Evolutionary conservation across 2,329 filamentous ascomycete genomes (phyloP), one percentile per base, ranked within the genome.

Genomic region (Cercospora canescens): DNA sequence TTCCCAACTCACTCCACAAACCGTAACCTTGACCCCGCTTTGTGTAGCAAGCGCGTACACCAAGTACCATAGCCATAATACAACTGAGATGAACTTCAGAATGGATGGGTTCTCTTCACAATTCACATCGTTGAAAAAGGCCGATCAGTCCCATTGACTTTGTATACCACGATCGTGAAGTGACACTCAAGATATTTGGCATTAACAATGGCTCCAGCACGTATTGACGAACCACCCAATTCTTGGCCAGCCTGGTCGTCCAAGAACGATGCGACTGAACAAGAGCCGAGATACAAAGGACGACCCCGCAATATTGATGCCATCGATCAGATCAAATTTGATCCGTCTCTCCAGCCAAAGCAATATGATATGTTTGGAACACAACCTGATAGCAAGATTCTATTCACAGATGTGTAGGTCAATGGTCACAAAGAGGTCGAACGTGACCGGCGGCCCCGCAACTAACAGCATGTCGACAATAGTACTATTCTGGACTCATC

Each of bases 401-500:
- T 81, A 12, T 78, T 81, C 35, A 68, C 73, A 3, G 77, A 81
- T 68, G 79, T 81, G 16, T 54, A 54, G 28, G 48, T 1, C 0
- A n/a, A n/a, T n/a, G n/a, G n/a, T n/a, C n/a, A n/a, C n/a, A n/a
- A n/a, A n/a, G n/a, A n/a, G n/a, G n/a, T n/a, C n/a, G n/a, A n/a
- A n/a, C n/a, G n/a, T n/a, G n/a, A n/a, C n/a, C n/a, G n/a, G n/a
- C n/a, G n/a, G n/a, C n/a, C n/a, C n/a, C n/a, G n/a, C n/a, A n/a
- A n/a, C 48, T 54, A 7, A 54, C 48, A 4, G 1, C 4, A 30
- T 3, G 6, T 18, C 48, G 8, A 11, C 28, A 28, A 54, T n/a
- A 54, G 50, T 0, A 76, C 75, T 18, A 81, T 81, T 56, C 52
- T 82, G 2, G 80, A 82, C 35, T 77, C 76, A 0, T 80, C 79